Conservation (phyloP, 331 rosid species). For the Dryas integrifolia region DNA sequence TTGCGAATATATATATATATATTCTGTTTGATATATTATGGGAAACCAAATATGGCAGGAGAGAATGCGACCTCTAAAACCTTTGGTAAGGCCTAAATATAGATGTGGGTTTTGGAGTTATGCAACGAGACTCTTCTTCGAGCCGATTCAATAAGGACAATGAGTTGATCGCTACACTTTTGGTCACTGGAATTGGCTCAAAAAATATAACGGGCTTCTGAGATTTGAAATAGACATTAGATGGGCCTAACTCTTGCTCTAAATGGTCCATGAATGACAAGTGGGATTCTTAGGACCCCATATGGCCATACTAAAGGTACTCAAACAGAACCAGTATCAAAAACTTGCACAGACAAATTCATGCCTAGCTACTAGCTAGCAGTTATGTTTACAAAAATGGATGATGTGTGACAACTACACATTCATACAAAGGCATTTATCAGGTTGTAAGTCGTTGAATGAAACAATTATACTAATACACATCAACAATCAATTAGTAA, state of each 20-base stretch:
- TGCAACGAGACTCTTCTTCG: slow-evolving; percentile 2
- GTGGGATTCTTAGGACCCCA: slow-evolving; percentile 12
- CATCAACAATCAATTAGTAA: too few species aligned
- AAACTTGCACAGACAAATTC: too few species aligned
- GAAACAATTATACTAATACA: too few species aligned
- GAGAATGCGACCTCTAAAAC: neutral
- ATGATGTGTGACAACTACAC: too few species aligned
- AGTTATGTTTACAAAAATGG: too few species aligned
- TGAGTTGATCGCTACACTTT: neutral
- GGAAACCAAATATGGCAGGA: neutral
- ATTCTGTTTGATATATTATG: neutral
- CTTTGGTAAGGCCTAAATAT: neutral
- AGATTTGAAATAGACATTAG: slow-evolving; percentile 2
- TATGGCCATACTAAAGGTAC: neutral
- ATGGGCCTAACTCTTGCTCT: neutral
- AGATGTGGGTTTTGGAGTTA: slow-evolving; percentile 10
- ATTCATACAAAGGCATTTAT: too few species aligned
- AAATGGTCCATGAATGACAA: neutral
- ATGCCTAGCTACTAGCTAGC: too few species aligned
- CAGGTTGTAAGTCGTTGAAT: too few species aligned
- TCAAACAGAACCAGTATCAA: neutral
- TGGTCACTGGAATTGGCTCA: neutral
- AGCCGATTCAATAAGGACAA: slow-evolving; percentile 5
- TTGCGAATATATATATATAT: too few species aligned
- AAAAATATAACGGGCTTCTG: neutral